phyloP scores from a whole-genome alignment of 148 eudicot genomes.

The Fagopyrum homotropicum region DNA sequence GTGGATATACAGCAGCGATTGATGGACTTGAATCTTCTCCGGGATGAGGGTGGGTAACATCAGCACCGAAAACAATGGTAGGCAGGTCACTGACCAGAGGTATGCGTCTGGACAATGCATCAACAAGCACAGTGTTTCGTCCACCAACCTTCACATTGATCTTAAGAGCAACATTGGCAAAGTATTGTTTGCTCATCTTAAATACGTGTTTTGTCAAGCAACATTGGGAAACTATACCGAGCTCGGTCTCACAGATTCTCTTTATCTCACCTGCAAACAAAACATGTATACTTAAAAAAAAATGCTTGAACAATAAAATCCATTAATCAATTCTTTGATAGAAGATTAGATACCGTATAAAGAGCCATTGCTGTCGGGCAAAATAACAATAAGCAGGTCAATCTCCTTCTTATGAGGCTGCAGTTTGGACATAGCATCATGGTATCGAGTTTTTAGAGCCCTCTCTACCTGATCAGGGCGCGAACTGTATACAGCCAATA shows the following conservation, averaged over 20 bases:
- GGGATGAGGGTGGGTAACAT: constrained; percentile 80
- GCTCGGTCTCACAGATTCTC: constrained; percentile 81
- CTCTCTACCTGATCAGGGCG: constrained; percentile 74
- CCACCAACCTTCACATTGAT: constrained; percentile 81
- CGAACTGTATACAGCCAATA: constrained; percentile 38
- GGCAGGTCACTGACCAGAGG: constrained; percentile 58
- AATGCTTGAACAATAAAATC: neutral
- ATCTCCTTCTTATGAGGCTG: constrained; percentile 43
- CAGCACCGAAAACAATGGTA: constrained; percentile 78
- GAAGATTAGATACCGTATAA: constrained; percentile 50
- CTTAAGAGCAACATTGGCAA: constrained; percentile 63
- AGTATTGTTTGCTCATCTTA: constrained; percentile 55
- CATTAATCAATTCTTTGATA: neutral
- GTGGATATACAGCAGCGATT: neutral
- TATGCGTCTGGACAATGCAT: constrained; percentile 57
- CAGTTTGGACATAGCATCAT: constrained; percentile 54
- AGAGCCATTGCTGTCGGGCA: constrained; percentile 80
- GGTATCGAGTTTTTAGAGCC: constrained; percentile 47
- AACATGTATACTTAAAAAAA: neutral
- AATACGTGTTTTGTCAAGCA: constrained; percentile 70
- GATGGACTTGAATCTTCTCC: constrained; percentile 68
- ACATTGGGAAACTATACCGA: constrained; percentile 78
- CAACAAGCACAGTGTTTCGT: constrained; percentile 62
- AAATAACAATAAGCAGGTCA: constrained; percentile 61
- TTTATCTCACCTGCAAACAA: constrained; percentile 54